Percentiles rank a stretch among this genome's conserved stretches.
phyloP scores from a whole-genome alignment of 139 green algal genomes.

The Asterochloris sp. region DNA sequence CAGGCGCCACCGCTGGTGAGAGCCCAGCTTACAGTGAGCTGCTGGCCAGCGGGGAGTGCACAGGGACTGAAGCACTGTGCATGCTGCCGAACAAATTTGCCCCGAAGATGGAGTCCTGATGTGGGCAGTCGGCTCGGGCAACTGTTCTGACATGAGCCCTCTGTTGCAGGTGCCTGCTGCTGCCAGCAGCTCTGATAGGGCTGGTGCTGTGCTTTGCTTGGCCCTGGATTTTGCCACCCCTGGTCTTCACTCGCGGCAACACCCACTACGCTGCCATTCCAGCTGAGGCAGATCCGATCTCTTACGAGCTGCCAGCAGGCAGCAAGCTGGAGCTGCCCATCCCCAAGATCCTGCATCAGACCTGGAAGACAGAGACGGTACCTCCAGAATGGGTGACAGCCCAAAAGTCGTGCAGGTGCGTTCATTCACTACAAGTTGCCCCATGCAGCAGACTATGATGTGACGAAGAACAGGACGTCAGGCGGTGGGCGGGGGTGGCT shows the following conservation, averaged over 20 bases:
- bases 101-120: no score
- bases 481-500: neutral
- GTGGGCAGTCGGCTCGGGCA: no score
- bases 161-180: no score
- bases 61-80: no score
- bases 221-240: neutral
- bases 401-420: constrained; percentile 35
- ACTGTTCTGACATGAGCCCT: no score
- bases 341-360: constrained; percentile 58
- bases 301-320: neutral
- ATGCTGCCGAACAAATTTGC: no score
- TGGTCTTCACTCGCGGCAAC: neutral
- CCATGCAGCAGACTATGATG: no score
- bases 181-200: neutral
- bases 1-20: no score
- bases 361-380: constrained; percentile 40
- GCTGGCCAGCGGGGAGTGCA: no score
- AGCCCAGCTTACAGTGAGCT: no score
- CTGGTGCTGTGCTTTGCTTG: neutral
- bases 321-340: constrained; percentile 16
- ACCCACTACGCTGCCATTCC: neutral
- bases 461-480: neutral
- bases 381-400: constrained; percentile 42
- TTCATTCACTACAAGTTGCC: neutral
- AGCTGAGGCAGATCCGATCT: neutral